Conservation (phyloP, 2,329 filamentous ascomycete genomes). For the Ophiosphaerella narmari region DNA sequence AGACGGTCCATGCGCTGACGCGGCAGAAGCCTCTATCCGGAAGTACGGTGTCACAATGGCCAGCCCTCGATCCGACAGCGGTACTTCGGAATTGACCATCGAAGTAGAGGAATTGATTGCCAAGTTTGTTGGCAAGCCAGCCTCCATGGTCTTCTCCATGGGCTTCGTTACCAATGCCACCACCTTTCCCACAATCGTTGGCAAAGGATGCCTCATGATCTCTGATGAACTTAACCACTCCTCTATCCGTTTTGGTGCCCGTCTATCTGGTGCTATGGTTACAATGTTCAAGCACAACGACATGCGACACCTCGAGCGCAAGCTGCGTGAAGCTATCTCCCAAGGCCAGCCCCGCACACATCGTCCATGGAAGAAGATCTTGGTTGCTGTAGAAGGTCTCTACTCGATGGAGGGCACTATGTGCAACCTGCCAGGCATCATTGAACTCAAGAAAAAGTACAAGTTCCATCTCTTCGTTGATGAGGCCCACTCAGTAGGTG, state of each 20-base stretch:
- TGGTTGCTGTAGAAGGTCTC: slow-evolving; percentile 93
- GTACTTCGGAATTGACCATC: slow-evolving; percentile 82
- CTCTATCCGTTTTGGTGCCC: slow-evolving; percentile 92
- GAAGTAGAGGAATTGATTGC: slow-evolving; percentile 92
- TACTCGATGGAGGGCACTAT: slow-evolving; percentile 99
- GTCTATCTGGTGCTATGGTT: slow-evolving; percentile 93
- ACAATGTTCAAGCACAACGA: slow-evolving; percentile 98
- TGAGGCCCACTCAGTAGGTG: slow-evolving; percentile 94
- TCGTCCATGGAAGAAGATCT: slow-evolving; percentile 98
- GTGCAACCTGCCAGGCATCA: slow-evolving; percentile 90
- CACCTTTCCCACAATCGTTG: slow-evolving; percentile 87
- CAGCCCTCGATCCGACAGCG: slow-evolving; percentile 81
- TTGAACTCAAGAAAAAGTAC: slow-evolving; percentile 90
- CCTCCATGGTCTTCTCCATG: slow-evolving; percentile 98
- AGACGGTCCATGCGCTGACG: slow-evolving; percentile 92
- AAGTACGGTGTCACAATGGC: slow-evolving; percentile 83
- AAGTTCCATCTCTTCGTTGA: slow-evolving; percentile 96
- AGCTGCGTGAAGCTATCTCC: slow-evolving; percentile 88
- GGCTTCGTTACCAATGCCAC: slow-evolving; percentile 95
- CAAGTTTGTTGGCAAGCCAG: slow-evolving; percentile 89
- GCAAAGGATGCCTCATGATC: slow-evolving; percentile 91
- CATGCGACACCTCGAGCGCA: slow-evolving; percentile 82
- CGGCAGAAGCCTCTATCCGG: slow-evolving; percentile 81
- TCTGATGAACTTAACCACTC: slow-evolving; percentile 98
- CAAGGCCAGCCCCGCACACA: slow-evolving; percentile 98